Evolutionary conservation across 129 eudicot genomes (phyloP).

Genomic region (Centaurea solstitialis): DNA sequence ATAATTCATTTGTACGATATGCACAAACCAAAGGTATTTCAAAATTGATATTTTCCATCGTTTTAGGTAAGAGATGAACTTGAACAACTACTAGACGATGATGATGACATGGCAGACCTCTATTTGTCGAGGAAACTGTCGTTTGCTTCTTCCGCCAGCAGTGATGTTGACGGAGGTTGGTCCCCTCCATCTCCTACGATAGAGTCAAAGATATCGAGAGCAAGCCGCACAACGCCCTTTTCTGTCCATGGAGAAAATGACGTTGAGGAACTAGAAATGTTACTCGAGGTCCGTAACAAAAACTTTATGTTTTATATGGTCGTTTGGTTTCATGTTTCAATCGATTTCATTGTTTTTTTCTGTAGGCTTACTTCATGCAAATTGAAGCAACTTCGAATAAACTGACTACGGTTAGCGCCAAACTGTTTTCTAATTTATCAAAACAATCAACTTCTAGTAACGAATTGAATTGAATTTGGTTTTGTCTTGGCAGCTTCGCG

Average conservation of each 20-base stretch:
- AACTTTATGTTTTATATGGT: background rate
- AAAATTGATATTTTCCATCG: background rate
- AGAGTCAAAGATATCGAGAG: conserved; percentile 55
- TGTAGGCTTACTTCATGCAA: conserved; percentile 85
- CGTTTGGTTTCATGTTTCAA: background rate
- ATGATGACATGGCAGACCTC: conserved; percentile 88
- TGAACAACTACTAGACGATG: conserved; percentile 82
- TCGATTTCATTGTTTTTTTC: conserved; percentile 4
- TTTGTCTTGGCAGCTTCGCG: conserved; percentile 58
- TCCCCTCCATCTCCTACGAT: conserved; percentile 56
- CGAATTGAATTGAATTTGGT: background rate
- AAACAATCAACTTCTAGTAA: background rate
- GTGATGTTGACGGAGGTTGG: conserved; percentile 45
- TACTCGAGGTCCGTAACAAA: conserved; percentile 64
- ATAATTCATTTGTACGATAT: too few relatives aligned
- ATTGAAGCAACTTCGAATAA: conserved; percentile 78
- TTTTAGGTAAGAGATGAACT: conserved; percentile 81
- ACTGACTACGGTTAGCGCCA: conserved; percentile 56
- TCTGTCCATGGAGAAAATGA: conserved; percentile 54
- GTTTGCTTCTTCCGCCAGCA: conserved; percentile 46
- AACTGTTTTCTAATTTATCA: background rate
- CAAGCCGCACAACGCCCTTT: conserved; percentile 51
- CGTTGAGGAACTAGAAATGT: conserved; percentile 87
- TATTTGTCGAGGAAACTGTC: conserved; percentile 63
- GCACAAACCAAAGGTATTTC: background rate